Conservation (phyloP, 306 rosid genomes). For the Boehmeria nivea region DNA sequence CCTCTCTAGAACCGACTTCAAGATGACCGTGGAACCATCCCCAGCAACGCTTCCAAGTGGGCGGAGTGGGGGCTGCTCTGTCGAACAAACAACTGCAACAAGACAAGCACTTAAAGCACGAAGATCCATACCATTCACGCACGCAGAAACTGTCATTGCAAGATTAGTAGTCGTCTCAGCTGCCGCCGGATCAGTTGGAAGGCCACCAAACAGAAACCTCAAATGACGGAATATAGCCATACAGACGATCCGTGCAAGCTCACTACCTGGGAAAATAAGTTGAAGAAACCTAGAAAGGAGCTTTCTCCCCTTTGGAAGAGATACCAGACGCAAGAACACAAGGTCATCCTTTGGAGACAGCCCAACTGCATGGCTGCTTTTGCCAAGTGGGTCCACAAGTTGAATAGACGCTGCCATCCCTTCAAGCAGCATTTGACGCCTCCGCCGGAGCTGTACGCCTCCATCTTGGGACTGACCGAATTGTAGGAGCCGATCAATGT, state of each 20-base stretch:
- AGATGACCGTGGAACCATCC: slow-evolving; percentile 74
- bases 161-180: slow-evolving; percentile 62
- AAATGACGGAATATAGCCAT: slow-evolving; percentile 93
- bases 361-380: slow-evolving; percentile 54
- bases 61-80: slow-evolving; percentile 92
- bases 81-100: slow-evolving; percentile 85
- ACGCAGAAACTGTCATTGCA: slow-evolving; percentile 66
- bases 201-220: slow-evolving; percentile 74
- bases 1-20: slow-evolving; percentile 82
- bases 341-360: slow-evolving; percentile 79
- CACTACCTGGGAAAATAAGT: slow-evolving; percentile 68
- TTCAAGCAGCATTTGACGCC: slow-evolving; percentile 68
- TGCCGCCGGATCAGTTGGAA: slow-evolving; percentile 66
- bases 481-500: slow-evolving; percentile 85
- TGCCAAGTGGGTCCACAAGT: slow-evolving; percentile 78
- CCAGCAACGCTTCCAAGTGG: slow-evolving; percentile 90
- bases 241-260: slow-evolving; percentile 79
- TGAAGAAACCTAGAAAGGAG: slow-evolving; percentile 64
- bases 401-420: slow-evolving; percentile 85
- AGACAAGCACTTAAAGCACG: slow-evolving; percentile 86
- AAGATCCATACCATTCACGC: slow-evolving; percentile 77
- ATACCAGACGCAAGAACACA: slow-evolving; percentile 73
- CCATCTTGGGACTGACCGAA: slow-evolving; percentile 80
- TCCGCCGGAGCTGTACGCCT: slow-evolving; percentile 64
- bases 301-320: slow-evolving; percentile 88